Conservation (phyloP, 2,329 filamentous ascomycete genomes). For the Pezicula carpinea region DNA sequence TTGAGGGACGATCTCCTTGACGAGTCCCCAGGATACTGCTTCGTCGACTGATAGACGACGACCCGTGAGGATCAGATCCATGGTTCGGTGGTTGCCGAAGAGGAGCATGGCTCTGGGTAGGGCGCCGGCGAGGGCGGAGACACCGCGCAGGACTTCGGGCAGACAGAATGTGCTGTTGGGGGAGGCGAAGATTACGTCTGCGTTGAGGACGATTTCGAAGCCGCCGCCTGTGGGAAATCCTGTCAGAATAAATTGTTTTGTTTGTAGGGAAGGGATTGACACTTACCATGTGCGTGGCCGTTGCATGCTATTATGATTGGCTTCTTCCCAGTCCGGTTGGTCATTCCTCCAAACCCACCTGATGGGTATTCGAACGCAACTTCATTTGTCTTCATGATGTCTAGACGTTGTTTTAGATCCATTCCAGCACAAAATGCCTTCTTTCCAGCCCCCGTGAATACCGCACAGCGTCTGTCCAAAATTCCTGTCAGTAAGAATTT, state of each 20-base stretch:
- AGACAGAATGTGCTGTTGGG: slow-evolving; percentile 47
- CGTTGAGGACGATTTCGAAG: slow-evolving; percentile 40
- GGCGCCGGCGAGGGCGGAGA: slow-evolving; percentile 52
- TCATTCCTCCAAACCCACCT: slow-evolving; percentile 48
- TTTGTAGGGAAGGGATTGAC: no score
- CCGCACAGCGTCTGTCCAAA: slow-evolving; percentile 34
- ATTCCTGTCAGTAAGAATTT: neutral
- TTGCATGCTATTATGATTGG: slow-evolving; percentile 56
- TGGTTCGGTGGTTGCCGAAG: slow-evolving; percentile 30
- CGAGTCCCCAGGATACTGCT: slow-evolving; percentile 20
- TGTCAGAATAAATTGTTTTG: no score
- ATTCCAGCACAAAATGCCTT: slow-evolving; percentile 52
- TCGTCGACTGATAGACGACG: slow-evolving; percentile 22
- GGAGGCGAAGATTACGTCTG: slow-evolving; percentile 50
- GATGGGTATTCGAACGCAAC: no score
- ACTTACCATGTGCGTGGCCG: slow-evolving; percentile 39
- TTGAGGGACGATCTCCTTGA: slow-evolving; percentile 11
- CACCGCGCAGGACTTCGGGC: slow-evolving; percentile 53
- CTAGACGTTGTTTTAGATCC: slow-evolving; percentile 27
- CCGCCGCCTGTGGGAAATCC: slow-evolving; percentile 37
- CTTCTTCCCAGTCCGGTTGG: slow-evolving; percentile 51
- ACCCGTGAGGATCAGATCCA: slow-evolving; percentile 30
- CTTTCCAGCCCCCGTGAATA: slow-evolving; percentile 48
- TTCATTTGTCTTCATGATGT: no score
- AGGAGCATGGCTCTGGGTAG: slow-evolving; percentile 30